Evolutionary conservation across 805 yeast species (phyloP).

Genomic region (Candida coquimbonensis): DNA sequence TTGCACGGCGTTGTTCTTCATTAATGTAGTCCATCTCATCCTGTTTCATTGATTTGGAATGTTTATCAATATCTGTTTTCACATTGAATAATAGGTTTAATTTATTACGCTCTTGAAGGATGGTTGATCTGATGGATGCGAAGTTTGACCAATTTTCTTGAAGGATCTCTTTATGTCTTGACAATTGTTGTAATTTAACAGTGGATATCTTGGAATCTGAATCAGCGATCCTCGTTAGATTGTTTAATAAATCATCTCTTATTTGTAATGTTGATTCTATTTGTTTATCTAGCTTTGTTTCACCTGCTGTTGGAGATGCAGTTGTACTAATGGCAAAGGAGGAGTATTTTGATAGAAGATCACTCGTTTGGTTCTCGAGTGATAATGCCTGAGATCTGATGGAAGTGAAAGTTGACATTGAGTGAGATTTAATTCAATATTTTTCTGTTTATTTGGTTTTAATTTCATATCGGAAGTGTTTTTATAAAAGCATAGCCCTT

Average conservation of each 20-base stretch:
- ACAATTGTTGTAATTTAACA: constrained; percentile 71
- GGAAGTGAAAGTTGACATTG: constrained; percentile 50
- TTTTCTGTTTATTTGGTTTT: background rate
- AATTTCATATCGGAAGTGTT: too few species aligned
- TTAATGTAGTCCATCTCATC: constrained; percentile 66
- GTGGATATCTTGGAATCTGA: constrained; percentile 53
- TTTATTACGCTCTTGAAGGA: constrained; percentile 71
- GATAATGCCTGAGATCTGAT: constrained; percentile 61
- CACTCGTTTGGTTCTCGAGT: constrained; percentile 63
- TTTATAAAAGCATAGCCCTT: too few species aligned
- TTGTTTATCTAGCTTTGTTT: constrained; percentile 34
- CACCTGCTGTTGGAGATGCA: constrained; percentile 42
- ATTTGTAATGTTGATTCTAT: constrained; percentile 46
- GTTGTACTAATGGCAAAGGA: constrained; percentile 46
- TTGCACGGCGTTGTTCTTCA: constrained; percentile 69
- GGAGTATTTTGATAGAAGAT: constrained; percentile 45
- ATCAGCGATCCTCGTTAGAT: constrained; percentile 48
- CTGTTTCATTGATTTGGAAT: constrained; percentile 36
- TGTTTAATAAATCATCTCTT: constrained; percentile 47
- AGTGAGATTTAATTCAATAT: background rate
- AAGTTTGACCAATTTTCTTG: constrained; percentile 64
- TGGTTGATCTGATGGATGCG: constrained; percentile 47
- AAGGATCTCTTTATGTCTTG: constrained; percentile 72
- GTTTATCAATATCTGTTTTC: constrained; percentile 70
- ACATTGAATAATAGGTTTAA: constrained; percentile 69